These are phyloP conservation scores for Anaeromyces robustus DNA, from an alignment of 192 early-diverging fungal genomes.

Conservation along the genomic window DNA sequence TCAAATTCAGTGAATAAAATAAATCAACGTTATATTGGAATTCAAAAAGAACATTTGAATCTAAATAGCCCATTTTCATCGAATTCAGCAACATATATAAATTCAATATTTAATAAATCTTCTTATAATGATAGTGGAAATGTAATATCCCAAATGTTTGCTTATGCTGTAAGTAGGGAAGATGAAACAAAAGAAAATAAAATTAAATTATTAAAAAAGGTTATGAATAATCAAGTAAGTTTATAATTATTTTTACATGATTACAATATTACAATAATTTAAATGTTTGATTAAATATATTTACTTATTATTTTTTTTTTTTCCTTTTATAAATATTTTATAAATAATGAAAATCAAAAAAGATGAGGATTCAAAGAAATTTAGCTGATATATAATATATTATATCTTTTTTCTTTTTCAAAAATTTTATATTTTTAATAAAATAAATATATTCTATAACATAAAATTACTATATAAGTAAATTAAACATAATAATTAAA, in stretches of 20 bases:
- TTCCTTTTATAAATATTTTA: not conserved
- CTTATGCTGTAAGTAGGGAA: not conserved
- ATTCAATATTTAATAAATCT: not conserved
- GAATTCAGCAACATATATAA: not conserved
- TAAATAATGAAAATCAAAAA: too few species aligned
- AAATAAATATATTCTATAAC: too few species aligned
- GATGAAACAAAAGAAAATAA: not conserved
- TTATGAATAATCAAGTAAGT: not conserved
- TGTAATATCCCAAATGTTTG: not conserved
- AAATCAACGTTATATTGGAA: not conserved
- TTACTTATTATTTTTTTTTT: not conserved
- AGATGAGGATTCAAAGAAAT: not conserved
- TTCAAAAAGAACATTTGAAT: not conserved
- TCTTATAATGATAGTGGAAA: too few species aligned
- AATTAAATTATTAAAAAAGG: not conserved
- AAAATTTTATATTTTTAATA: too few species aligned
- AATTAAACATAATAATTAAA: too few species aligned
- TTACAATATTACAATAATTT: too few species aligned
- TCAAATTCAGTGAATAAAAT: not conserved
- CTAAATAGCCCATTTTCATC: not conserved
- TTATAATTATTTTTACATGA: not conserved
- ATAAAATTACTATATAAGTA: too few species aligned
- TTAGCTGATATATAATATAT: not conserved
- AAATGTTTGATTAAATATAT: not conserved
- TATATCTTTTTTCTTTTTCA: not conserved